These are phyloP conservation scores for Galeopsis tetrahit DNA, from an alignment of 257 asterid species.

Conservation along the genomic window DNA sequence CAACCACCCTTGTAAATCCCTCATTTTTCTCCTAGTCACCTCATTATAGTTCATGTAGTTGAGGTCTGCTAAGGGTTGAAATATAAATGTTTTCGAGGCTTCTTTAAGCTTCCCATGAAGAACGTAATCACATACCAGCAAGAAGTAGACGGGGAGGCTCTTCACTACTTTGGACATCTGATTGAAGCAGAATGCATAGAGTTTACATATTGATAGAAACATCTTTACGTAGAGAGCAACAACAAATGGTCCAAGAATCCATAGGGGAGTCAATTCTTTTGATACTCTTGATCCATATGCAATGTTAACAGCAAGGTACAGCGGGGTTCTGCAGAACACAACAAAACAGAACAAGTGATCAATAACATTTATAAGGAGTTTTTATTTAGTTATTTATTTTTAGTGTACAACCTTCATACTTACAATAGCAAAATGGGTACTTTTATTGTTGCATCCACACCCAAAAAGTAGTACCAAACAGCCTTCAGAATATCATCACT, in stretches of 20 bases:
- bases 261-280: conserved; percentile 73
- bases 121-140: conserved; percentile 40
- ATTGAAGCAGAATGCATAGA: conserved; percentile 68
- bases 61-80: conserved; percentile 55
- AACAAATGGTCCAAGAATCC: conserved; percentile 85
- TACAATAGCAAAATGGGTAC: conserved; percentile 70
- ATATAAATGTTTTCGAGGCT: conserved; percentile 38
- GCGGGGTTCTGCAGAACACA: conserved; percentile 63
- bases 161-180: conserved; percentile 55
- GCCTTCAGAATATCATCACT: conserved; percentile 40
- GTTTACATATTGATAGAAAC: conserved; percentile 53
- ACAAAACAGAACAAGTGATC: not conserved
- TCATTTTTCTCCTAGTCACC: conserved; percentile 42
- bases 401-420: conserved; percentile 38
- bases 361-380: conserved; percentile 9
- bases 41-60: conserved; percentile 52
- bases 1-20: conserved; percentile 51
- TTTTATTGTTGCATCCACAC: conserved; percentile 64
- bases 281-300: conserved; percentile 68
- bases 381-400: no score
- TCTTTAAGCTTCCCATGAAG: conserved; percentile 61
- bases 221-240: conserved; percentile 60
- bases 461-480: conserved; percentile 49
- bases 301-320: conserved; percentile 60
- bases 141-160: conserved; percentile 53